Evolutionary conservation across 139 green algal genomes (phyloP).

Genomic region (Chlorella sp.): DNA sequence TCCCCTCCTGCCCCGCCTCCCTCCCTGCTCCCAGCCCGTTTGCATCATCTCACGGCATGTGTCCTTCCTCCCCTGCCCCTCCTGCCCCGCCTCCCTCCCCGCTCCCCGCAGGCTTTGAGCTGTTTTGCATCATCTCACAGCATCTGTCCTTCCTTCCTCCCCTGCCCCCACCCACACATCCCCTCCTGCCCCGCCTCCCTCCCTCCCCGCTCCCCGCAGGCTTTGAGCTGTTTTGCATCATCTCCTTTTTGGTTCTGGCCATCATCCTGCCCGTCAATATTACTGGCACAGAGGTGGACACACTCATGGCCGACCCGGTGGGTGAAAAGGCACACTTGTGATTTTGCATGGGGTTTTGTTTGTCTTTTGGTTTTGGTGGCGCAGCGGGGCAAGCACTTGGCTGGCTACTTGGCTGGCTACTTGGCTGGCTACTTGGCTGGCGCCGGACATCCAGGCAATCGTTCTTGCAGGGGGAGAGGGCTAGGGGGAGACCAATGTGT

Average conservation of each 20-base stretch:
- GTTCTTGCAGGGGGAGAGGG: too few relatives aligned
- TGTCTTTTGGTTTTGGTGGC: neutral
- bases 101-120: neutral
- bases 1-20: too few relatives aligned
- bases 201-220: neutral
- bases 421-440: too few relatives aligned
- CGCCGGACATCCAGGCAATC: too few relatives aligned
- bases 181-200: too few relatives aligned
- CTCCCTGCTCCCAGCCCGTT: too few relatives aligned
- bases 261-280: slow-evolving; percentile 50
- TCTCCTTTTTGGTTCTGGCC: slow-evolving; percentile 16
- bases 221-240: neutral
- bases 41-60: too few relatives aligned
- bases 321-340: neutral
- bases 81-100: neutral
- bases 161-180: neutral
- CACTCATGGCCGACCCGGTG: slow-evolving; percentile 27
- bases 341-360: neutral
- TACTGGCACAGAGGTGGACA: slow-evolving; percentile 33
- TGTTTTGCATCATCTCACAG: neutral
- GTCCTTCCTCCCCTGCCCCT: too few relatives aligned
- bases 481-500: too few relatives aligned
- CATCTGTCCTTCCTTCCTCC: neutral
- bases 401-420: too few relatives aligned
- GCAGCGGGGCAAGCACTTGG: too few relatives aligned